Evolutionary conservation across 768 basidiomycete species (phyloP), one percentile per base, ranked within the genome.

Genomic region (Collybia nuda): DNA sequence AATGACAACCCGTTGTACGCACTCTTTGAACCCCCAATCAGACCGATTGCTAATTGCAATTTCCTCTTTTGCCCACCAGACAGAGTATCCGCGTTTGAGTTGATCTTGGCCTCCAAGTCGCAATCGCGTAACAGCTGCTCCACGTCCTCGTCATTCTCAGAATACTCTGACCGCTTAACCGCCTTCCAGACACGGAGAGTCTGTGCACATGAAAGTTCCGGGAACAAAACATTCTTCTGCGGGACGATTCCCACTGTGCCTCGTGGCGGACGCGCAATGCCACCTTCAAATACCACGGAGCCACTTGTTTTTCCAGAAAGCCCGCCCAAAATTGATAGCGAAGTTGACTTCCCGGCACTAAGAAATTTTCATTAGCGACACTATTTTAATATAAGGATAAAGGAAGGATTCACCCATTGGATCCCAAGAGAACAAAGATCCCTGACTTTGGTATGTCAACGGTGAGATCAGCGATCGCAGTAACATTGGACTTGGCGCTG

Each of bases 61-160:
- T 91, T 91, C 59, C 90, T 66, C 70, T 90, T 91, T 70, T 92
- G 89, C 6, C 90, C 90, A 1, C 90, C 90, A 41, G 82, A 85
- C 29, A 92, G 73, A 1, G 81, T 85, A 46, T 71, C 70, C 1
- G 88, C 82, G 57, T 85, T 85, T 12, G 81, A 73, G 54, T 84
- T 70, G 9, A 88, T 79, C 65, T 91, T 90, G 49, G 71, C 73
- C n/a, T 69, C 80, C 21, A 92, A 66, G 64, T 90, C 89, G 51
- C 90, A 92, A 59, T 89, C 85, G 17, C 72, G 67, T 50, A 92
- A 60, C 3, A 91, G 67, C 56, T 86, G 83, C 44, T 77, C 78
- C 17, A 85, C 67, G 57, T 89, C 84, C 52, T 85, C 84, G 17
- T 79, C 70, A 9, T 57, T 65, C 11, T 65, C 60, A 1, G 76